A percentile compares a stretch with the other conserved stretches of the same genome.
These are phyloP conservation scores for Boletus coccyginus DNA, from an alignment of 768 basidiomycete species.

Conservation along the genomic window DNA sequence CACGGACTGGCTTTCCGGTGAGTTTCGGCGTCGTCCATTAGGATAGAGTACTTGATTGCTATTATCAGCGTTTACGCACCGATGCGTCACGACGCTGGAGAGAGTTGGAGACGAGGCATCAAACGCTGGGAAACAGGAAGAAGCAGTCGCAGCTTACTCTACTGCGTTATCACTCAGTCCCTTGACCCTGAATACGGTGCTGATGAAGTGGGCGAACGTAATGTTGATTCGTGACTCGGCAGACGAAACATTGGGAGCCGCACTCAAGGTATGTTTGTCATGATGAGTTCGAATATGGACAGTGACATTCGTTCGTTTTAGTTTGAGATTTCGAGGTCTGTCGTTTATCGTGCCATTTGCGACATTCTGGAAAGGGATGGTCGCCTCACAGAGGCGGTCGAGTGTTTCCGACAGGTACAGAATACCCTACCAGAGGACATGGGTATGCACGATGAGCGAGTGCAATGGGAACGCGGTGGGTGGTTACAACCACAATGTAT, in stretches of 20 bases:
- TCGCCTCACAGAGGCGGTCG: not conserved
- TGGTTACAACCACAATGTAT: not conserved
- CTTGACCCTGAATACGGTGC: not conserved
- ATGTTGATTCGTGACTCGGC: not conserved
- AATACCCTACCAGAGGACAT: not conserved
- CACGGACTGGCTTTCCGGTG: conserved; percentile 7
- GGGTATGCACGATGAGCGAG: not conserved
- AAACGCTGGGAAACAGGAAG: not conserved
- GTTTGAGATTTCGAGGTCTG: not conserved
- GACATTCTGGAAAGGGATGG: not conserved
- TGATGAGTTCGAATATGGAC: not conserved
- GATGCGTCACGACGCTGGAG: not conserved
- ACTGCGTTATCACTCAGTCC: not conserved
- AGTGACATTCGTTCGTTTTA: not conserved
- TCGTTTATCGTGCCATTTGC: not conserved
- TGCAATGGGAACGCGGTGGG: too few relatives aligned
- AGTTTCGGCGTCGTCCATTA: not conserved
- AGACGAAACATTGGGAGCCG: not conserved
- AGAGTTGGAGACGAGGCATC: not conserved
- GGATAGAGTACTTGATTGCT: not conserved
- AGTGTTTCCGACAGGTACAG: not conserved
- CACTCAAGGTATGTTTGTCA: not conserved
- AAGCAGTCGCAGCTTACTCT: not conserved
- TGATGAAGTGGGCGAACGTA: not conserved
- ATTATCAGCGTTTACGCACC: not conserved